These are phyloP conservation scores for Penicillium cosmopolitanum DNA, from an alignment of 495 filamentous ascomycete species.

Conservation along the genomic window DNA sequence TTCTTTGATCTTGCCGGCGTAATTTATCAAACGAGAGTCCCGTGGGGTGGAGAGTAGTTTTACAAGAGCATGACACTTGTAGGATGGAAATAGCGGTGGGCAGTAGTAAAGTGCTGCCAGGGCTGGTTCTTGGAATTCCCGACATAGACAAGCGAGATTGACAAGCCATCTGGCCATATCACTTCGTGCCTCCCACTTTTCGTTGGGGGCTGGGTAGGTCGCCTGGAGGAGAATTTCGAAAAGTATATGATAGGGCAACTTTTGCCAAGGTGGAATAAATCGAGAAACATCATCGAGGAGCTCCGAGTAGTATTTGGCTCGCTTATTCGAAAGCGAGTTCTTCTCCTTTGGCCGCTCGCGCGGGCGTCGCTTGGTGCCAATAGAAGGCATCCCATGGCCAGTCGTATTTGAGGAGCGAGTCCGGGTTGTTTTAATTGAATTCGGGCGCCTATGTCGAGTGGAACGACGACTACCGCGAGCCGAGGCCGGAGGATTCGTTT, in stretches of 20 bases:
- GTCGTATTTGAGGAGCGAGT: not conserved
- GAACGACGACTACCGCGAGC: not conserved
- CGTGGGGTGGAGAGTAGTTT: constrained; percentile 48
- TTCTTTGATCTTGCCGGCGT: constrained; percentile 70
- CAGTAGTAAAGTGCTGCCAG: constrained; percentile 72
- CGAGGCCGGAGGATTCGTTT: not conserved
- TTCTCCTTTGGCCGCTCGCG: not conserved
- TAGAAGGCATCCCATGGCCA: not conserved
- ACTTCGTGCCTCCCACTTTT: constrained; percentile 35
- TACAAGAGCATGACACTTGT: constrained; percentile 53
- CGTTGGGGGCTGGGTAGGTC: constrained; percentile 62
- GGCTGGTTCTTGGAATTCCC: constrained; percentile 71
- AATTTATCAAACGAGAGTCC: constrained; percentile 50
- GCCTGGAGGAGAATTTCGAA: constrained; percentile 69
- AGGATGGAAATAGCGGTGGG: constrained; percentile 62
- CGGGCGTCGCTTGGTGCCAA: not conserved
- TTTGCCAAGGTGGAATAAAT: constrained; percentile 67
- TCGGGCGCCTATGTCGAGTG: not conserved
- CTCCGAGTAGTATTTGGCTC: constrained; percentile 27
- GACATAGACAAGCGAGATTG: constrained; percentile 62
- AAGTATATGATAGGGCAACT: constrained; percentile 72
- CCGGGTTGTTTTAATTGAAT: not conserved
- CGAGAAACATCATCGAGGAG: constrained; percentile 30
- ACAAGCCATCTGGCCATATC: constrained; percentile 63
- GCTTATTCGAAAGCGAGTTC: constrained; percentile 30